Conservation (phyloP, 768 basidiomycete genomes). For the Auricularia sp. region DNA sequence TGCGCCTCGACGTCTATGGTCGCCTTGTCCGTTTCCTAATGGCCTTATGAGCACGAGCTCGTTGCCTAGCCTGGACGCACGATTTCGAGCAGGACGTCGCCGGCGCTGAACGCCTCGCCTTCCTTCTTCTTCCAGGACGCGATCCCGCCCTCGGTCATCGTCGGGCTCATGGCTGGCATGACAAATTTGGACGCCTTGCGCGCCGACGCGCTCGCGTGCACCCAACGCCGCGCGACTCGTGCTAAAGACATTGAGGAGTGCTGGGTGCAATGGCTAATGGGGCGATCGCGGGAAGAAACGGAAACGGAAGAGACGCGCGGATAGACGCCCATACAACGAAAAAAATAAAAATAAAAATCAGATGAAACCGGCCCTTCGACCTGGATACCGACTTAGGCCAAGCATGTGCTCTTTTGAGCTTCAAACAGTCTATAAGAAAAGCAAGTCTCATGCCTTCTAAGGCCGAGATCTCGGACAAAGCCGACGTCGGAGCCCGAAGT, state of each 20-base stretch:
- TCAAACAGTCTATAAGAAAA: no score
- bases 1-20: conserved; percentile 98
- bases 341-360: no score
- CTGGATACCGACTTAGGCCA: no score
- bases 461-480: no score
- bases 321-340: no score
- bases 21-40: conserved; percentile 86
- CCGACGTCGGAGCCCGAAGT: no score
- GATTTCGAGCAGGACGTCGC: conserved; percentile 85
- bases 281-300: no score
- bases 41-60: background rate
- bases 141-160: conserved; percentile 93
- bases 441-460: no score
- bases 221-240: conserved; percentile 18
- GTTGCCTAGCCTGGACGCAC: conserved; percentile 35
- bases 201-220: conserved; percentile 44
- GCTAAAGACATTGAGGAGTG: background rate
- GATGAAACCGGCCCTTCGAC: no score
- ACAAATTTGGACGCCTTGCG: conserved; percentile 62
- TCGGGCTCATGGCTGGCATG: conserved; percentile 98
- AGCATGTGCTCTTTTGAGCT: no score
- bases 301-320: no score
- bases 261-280: no score
- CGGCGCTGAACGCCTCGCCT: conserved; percentile 68
- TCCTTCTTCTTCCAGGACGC: conserved; percentile 83